phyloP scores from a whole-genome alignment of 441 rosid species.

The Pelargonium myrrhifolium region DNA sequence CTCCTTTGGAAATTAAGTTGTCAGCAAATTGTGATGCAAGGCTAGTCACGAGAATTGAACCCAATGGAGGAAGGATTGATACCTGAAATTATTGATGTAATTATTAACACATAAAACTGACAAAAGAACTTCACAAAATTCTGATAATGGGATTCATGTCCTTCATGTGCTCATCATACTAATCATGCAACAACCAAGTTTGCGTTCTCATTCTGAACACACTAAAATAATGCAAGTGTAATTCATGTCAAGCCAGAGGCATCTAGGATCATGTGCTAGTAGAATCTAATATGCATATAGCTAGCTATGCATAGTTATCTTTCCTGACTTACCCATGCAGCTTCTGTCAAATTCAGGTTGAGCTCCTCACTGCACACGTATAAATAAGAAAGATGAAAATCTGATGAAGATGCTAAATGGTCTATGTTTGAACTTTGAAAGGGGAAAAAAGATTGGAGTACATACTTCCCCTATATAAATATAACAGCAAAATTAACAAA shows the following conservation, averaged over 20 bases:
- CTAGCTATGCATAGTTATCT: not conserved
- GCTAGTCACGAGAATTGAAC: slow-evolving; percentile 70
- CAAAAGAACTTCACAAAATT: not conserved
- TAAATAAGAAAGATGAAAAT: slow-evolving; percentile 12
- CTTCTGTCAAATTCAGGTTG: slow-evolving; percentile 78
- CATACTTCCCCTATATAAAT: too few species aligned
- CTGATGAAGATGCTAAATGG: slow-evolving; percentile 1
- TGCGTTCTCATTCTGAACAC: too few species aligned
- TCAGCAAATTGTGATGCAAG: slow-evolving; percentile 83
- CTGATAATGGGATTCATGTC: not conserved
- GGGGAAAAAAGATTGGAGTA: not conserved
- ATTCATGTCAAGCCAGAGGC: too few species aligned
- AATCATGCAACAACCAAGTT: not conserved
- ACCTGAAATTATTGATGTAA: slow-evolving; percentile 48
- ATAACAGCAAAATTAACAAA: too few species aligned
- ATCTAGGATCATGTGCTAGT: too few species aligned
- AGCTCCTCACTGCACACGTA: slow-evolving; percentile 70
- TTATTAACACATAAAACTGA: not conserved
- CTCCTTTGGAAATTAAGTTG: slow-evolving; percentile 67
- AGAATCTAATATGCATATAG: not conserved
- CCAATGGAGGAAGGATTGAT: slow-evolving; percentile 93
- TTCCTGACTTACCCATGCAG: slow-evolving; percentile 78
- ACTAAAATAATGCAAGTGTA: too few species aligned
- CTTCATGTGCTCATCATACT: not conserved
- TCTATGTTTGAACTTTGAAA: not conserved